Base-by-base conservation (phyloP, 2,329 filamentous ascomycete species). In the Xylariaceae sp. region DNA sequence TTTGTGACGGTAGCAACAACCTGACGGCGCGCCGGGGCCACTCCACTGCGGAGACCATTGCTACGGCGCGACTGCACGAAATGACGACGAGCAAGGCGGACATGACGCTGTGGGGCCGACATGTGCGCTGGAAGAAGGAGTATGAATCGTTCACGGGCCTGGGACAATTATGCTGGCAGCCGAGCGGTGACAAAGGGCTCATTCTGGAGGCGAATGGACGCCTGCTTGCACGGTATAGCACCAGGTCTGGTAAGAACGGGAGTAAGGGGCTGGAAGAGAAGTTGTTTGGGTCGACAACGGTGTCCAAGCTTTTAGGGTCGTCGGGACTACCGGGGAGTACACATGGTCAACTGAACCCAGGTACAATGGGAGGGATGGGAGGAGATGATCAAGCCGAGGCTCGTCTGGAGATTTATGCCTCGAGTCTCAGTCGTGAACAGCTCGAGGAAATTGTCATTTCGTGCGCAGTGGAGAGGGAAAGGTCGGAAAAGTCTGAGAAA, bases 71-170 rank as follows among this genome's bases (percentile, higher is more conserved):
- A n/a, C 29, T 41, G 13, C 46, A 49, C 18, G 46, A 26, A 6
- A 23, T 49, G 24, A 41, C 46, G 7, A 41, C 46, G 18, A 24
- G 11, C 27, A 49, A 49, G 23, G 35, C 18, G 8, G 45, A 49
- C 26, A 49, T 49, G 46, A 49, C 46, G 27, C 20, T 49, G 18
- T 49, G 35, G 36, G 36, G 46, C 26, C 46, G 29, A 11, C 26
- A 30, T 26, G 26, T 30, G 18, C 36, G 46, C 9, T 49, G 35
- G 26, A 49, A 49, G 26, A 35, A 49, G 18, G 36, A 42, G n/a
- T 49, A 49, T 26, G 18, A 26, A 16, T 49, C 27, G n/a, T 40
- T 49, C 36, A 33, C 46, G 2, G 27, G 46, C 3, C 35, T 41
- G 4, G 35, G 45, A 20, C 35, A 32, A 10, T 11, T 49, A 13